phyloP scores from a whole-genome alignment of 371 early-diverging fungal genomes.

The Batrachochytrium dendrobatidis region DNA sequence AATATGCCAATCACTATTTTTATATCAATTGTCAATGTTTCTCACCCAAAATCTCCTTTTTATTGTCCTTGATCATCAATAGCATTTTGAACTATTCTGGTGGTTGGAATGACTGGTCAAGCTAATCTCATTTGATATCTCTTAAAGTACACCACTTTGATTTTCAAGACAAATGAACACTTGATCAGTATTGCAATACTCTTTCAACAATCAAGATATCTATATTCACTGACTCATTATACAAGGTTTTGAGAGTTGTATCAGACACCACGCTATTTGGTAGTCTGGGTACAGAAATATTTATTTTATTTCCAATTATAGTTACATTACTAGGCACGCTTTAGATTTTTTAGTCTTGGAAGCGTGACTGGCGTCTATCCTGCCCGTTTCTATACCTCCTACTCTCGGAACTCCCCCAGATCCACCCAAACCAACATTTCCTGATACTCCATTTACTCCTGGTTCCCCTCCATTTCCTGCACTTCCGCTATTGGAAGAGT shows the following conservation, averaged over 20 bases:
- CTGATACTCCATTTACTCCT: too few species aligned
- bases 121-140: not conserved
- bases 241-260: too few species aligned
- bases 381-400: not conserved
- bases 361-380: not conserved
- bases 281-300: too few species aligned
- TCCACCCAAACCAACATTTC: not conserved
- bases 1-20: not conserved
- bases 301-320: not conserved
- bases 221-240: too few species aligned
- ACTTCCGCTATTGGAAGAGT: not conserved
- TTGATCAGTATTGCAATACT: too few species aligned
- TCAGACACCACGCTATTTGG: too few species aligned
- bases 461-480: slow-evolving; percentile 1
- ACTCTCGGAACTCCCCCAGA: not conserved
- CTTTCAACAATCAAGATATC: too few species aligned
- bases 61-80: not conserved
- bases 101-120: slow-evolving; percentile 4
- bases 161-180: too few species aligned
- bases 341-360: not conserved
- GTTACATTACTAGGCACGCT: not conserved
- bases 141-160: too few species aligned
- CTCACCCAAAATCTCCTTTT: not conserved
- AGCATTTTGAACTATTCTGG: not conserved
- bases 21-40: not conserved